Base-by-base conservation (phyloP, 441 rosid genomes). In the Heliophila coronopifolia region DNA sequence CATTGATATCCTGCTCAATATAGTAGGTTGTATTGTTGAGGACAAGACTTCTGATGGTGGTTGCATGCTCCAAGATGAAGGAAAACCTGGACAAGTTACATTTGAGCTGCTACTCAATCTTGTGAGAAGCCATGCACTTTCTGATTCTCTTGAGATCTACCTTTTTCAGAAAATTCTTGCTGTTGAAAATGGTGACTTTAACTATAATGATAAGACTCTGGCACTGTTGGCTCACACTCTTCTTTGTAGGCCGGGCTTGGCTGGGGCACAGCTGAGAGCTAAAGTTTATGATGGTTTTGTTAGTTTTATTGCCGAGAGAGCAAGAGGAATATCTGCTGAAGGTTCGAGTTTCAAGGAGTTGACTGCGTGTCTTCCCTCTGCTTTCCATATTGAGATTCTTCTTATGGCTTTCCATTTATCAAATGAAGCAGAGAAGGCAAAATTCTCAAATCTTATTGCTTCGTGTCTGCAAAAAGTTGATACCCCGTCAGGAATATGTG, bases 341-440 rank as follows among this genome's bases (percentile, higher is more conserved):
- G 77, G 77, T 61, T 77, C 74, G 65, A 64, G 67, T 58, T 66
- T 79, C 59, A 77, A 73, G 76, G 96, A 84, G 50, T 62, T 91
- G 66, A 66, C 81, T 69, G 75, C 54, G 36, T 71, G 73, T 57
- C 98, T 91, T 63, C 99, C 99, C 36, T 84, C 98, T 28, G 73
- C 74, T 37, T 86, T 84, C 70, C 96, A 94, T 70, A 63, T 91
- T 66, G 94, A 94, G 84, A 82, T 94, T 75, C 95, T 94, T 65
- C 76, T 91, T 24, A 75, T 86, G 84, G 90, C 96, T 44, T 94
- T 91, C 74, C 97, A 94, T 73, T 72, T 94, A 66, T 94, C 99
- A 30, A 67, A 83, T 42, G 74, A 77, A 46, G 81, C 50, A 64
- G 98, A 94, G 63, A 94, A 80, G 83, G 74, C 67, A 43, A 63